These are phyloP conservation scores for Jackrogersella minutella DNA, from an alignment of 495 filamentous ascomycete genomes.

Conservation along the genomic window DNA sequence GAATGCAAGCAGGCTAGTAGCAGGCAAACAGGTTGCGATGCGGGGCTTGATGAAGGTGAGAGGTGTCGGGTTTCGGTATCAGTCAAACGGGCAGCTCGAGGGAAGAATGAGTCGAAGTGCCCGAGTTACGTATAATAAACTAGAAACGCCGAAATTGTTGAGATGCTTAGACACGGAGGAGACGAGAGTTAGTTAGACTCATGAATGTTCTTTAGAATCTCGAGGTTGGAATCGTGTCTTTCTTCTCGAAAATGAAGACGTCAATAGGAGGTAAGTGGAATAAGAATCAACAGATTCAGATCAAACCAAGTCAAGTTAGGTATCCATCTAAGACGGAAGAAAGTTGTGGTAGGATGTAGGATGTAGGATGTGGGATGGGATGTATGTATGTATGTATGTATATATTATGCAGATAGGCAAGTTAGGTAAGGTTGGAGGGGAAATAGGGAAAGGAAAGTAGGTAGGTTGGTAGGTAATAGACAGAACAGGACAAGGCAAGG, in stretches of 20 bases:
- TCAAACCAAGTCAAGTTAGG: no score
- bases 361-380: neutral
- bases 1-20: constrained; percentile 29
- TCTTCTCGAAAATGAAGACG: neutral
- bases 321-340: no score
- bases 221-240: neutral
- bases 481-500: neutral
- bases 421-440: neutral
- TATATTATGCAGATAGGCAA: constrained; percentile 6
- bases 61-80: constrained; percentile 19
- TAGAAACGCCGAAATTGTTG: neutral
- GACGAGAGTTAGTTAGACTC: constrained; percentile 7
- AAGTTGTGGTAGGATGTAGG: no score
- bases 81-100: constrained; percentile 9
- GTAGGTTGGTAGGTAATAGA: neutral
- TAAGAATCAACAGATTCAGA: no score
- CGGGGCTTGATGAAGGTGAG: constrained; percentile 8
- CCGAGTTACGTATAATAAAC: constrained; percentile 14
- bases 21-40: constrained; percentile 16
- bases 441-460: constrained; percentile 15
- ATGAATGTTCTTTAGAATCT: neutral
- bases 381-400: neutral
- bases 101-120: constrained; percentile 17
- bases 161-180: constrained; percentile 13
- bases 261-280: neutral